Evolutionary conservation across 331 rosid genomes (phyloP), one percentile per base, ranked within the genome.

Genomic region (Cydonia oblonga): DNA sequence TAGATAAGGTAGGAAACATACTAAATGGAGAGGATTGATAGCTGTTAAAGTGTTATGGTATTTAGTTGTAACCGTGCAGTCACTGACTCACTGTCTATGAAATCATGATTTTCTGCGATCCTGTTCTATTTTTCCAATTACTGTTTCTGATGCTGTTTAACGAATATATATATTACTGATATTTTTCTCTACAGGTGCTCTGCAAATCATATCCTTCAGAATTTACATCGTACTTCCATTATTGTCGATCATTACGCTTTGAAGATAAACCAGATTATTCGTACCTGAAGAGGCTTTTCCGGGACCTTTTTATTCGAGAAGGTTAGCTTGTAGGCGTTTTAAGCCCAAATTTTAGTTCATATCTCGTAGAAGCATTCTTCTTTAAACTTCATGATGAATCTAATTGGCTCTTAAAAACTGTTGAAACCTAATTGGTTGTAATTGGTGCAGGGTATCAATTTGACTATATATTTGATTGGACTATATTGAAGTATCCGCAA

Each of bases 381-480:
- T 62, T 23, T 35, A 66, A 10, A 25, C 40, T 23, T 67, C 14
- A 74, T 78, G 68, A 19, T 49, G 54, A 49, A 65, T 70, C 19
- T 62, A n/a, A 26, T 64, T 64, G 29, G 60, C 52, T 53, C 35
- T 73, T 61, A 25, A 11, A 15, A 51, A 32, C 42, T 72, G 29
- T 42, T 10, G 29, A 9, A 30, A 24, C 46, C 44, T 30, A 44
- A 61, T 69, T 42, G 75, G 52, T 73, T 79, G 53, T 63, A 75
- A 62, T 59, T 83, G 77, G 66, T 74, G 81, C 93, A 95, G 99
- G 97, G 22, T 91, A 88, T 83, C 97, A 91, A 76, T 95, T 91
- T 87, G 99, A 95, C 81, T 95, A 95, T 79, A 92, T 91, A 73
- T 95, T 91, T 86, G 99, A 95, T 78, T 95, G 99, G 99, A 95